phyloP scores from a whole-genome alignment of 225 moss, liverwort and hornwort species.

The Marchantia polymorpha region DNA sequence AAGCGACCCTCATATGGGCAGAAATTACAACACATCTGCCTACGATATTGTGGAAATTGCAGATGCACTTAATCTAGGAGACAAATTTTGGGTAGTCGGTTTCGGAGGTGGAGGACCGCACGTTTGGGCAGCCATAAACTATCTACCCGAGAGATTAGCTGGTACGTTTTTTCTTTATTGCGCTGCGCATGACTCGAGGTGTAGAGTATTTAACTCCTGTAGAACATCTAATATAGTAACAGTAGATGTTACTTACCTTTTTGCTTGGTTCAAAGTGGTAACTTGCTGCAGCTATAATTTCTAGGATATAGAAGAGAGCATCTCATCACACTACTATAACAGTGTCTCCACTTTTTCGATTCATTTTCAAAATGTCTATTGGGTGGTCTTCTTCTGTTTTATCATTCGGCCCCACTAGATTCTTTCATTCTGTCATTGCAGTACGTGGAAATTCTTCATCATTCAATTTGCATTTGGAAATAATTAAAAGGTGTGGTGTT shows the following conservation, averaged over 20 bases:
- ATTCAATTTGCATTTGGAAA: too few relatives aligned
- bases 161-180: slow-evolving; percentile 37
- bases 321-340: too few relatives aligned
- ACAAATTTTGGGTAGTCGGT: slow-evolving; percentile 80
- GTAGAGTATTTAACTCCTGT: background rate
- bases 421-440: too few relatives aligned
- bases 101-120: slow-evolving; percentile 68
- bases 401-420: too few relatives aligned
- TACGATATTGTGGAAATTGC: slow-evolving; percentile 81
- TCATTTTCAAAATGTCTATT: background rate
- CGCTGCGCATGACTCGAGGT: background rate
- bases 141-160: slow-evolving; percentile 75
- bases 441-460: too few relatives aligned
- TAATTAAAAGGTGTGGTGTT: background rate
- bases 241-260: too few relatives aligned
- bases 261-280: background rate
- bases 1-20: slow-evolving; percentile 69
- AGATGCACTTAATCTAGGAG: slow-evolving; percentile 64
- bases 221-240: too few relatives aligned
- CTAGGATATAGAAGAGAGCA: too few relatives aligned
- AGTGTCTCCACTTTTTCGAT: background rate
- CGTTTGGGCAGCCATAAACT: slow-evolving; percentile 89
- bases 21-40: slow-evolving; percentile 69
- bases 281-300: background rate
- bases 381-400: too few relatives aligned